Evolutionary conservation across 805 yeast genomes (phyloP), one percentile per base, ranked within the genome.

Genomic region (Clavispora fructus): DNA sequence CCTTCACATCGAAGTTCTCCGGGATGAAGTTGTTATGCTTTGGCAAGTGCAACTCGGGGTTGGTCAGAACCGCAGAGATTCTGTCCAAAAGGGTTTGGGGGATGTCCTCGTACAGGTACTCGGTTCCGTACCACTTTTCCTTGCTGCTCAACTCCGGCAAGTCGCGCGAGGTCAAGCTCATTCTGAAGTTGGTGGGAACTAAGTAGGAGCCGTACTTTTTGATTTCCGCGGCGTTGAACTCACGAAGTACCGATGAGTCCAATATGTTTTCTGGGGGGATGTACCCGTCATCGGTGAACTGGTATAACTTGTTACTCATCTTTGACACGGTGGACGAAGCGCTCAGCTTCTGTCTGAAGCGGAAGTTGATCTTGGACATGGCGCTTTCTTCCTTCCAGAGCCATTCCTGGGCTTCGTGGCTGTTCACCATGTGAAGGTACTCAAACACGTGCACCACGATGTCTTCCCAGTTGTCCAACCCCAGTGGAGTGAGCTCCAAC

Each of bases 61-160:
- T 43, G 49, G 45, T 39, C 61, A 59, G 44, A 65, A 62, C 46
- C 51, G 51, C 39, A 61, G 50, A 40, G 28, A 81, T 59, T 35
- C 53, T 57, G 9, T 60, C 41, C 7, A 69, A 13, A 3, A 83
- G 61, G 0, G 65, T 67, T 0, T 51, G 39, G 2, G 79, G 68
- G 19, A 87, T 57, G 13, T 70, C 67, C 10, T 66, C 71, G 38
- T 75, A 62, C 2, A 77, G 65, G 61, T 89, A 87, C 54, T 86
- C 85, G 0, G 97, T 89, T 4, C 95, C 96, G 60, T 94, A 92
- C 96, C 97, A 92, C 58, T 80, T 74, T 62, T 92, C 99, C 17
- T 59, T 71, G 13, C 65, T 52, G 45, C 73, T 68, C 40, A 78
- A 65, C 1, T 56, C 67, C 3, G 75, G 75, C 3, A 81, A 74